These are phyloP conservation scores for Aspergillus phoenicis DNA, from an alignment of 2,329 filamentous ascomycete species.

Conservation along the genomic window DNA sequence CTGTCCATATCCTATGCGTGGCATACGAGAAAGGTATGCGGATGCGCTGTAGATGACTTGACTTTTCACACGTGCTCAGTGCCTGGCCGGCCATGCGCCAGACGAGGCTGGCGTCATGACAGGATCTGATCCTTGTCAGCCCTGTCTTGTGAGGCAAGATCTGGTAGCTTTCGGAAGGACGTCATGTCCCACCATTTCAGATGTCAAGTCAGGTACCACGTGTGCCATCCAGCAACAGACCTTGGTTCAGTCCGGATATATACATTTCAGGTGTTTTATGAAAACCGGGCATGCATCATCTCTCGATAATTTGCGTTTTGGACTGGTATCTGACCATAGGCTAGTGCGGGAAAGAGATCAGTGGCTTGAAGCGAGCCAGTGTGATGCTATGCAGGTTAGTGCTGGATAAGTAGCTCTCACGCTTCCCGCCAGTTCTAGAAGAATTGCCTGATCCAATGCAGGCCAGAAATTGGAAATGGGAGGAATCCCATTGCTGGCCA, in stretches of 20 bases:
- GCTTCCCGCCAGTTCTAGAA: background rate
- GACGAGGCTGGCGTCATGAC: background rate
- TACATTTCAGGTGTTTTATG: too few species aligned
- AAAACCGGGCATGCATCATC: too few species aligned
- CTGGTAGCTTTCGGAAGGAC: background rate
- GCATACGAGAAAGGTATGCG: too few species aligned
- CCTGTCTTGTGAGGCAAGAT: background rate
- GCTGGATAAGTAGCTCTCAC: background rate
- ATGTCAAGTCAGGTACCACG: background rate
- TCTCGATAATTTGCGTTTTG: too few species aligned
- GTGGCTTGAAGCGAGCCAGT: background rate
- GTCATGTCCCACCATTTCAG: background rate
- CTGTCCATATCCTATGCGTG: too few species aligned
- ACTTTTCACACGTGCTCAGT: background rate
- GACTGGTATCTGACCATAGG: too few species aligned
- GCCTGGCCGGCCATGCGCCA: background rate
- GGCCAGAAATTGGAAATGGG: background rate
- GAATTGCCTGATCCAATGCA: background rate
- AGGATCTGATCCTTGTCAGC: background rate
- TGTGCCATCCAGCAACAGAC: background rate
- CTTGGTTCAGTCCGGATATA: background rate
- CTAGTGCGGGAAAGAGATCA: background rate
- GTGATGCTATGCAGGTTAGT: background rate
- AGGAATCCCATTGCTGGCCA: background rate
- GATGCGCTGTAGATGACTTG: too few species aligned